These are phyloP conservation scores for Sporothrix variecibatus DNA, from an alignment of 2,329 filamentous ascomycete genomes.

Conservation along the genomic window DNA sequence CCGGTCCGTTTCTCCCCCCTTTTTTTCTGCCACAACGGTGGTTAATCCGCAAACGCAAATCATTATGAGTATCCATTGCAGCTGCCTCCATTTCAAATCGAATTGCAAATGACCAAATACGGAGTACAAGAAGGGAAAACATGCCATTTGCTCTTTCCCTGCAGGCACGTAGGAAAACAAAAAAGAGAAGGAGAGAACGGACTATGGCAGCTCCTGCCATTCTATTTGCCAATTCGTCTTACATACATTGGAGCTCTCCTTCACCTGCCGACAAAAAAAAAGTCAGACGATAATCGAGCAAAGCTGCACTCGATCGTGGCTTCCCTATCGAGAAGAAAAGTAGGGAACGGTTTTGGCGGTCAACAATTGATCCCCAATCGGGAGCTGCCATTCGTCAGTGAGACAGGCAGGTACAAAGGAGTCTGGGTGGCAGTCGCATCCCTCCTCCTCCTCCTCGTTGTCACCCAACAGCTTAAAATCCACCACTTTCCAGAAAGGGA, in stretches of 20 bases:
- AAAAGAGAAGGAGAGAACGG: neutral
- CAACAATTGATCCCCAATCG: neutral
- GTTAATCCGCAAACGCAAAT: neutral
- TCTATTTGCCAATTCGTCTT: neutral
- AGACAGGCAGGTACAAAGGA: neutral
- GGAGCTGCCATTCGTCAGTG: neutral
- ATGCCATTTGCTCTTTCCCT: neutral
- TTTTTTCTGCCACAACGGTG: neutral
- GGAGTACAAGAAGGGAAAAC: neutral
- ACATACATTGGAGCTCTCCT: neutral
- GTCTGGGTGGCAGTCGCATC: neutral
- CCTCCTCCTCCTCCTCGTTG: neutral
- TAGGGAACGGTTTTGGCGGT: neutral
- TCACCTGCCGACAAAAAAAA: neutral
- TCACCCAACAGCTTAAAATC: neutral
- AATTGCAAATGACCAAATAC: neutral
- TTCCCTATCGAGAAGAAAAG: neutral
- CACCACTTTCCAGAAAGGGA: conserved; percentile 15
- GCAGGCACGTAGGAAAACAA: neutral
- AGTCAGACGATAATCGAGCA: neutral
- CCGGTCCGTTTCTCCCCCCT: neutral
- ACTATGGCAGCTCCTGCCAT: neutral
- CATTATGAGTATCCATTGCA: conserved; percentile 3
- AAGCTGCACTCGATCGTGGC: neutral
- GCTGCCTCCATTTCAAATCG: neutral